Percentiles rank a stretch among this genome's conserved stretches.
These are phyloP conservation scores for Skeletonema marinoi DNA, from an alignment of 108 stramenopile genomes.

Conservation along the genomic window DNA sequence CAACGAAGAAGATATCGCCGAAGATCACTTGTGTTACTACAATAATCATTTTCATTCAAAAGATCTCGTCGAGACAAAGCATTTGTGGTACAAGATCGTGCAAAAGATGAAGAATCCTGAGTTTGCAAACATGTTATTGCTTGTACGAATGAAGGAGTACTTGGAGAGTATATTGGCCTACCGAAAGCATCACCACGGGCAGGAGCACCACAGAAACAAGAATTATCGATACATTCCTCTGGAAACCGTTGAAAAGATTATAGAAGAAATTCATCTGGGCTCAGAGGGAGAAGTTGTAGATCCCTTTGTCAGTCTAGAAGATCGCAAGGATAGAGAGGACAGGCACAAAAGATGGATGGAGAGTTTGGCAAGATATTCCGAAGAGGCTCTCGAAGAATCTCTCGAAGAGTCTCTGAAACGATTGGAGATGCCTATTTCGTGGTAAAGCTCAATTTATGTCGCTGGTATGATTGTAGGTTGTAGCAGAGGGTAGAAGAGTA, in stretches of 20 bases:
- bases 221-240: slow-evolving; percentile 54
- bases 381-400: neutral
- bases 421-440: slow-evolving; percentile 1
- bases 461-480: too few relatives aligned
- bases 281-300: slow-evolving; percentile 76
- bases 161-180: slow-evolving; percentile 66
- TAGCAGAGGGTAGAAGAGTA: too few relatives aligned
- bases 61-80: slow-evolving; percentile 70
- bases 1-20: slow-evolving; percentile 39
- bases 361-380: neutral
- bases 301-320: slow-evolving; percentile 73
- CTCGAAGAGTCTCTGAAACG: neutral
- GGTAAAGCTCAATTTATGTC: neutral
- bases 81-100: slow-evolving; percentile 72
- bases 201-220: slow-evolving; percentile 10
- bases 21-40: slow-evolving; percentile 34
- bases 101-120: slow-evolving; percentile 74
- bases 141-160: slow-evolving; percentile 71
- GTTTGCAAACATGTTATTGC: slow-evolving; percentile 78
- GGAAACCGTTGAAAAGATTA: slow-evolving; percentile 62
- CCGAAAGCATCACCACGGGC: slow-evolving; percentile 41
- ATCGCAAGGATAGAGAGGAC: slow-evolving; percentile 65
- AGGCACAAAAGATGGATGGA: slow-evolving; percentile 66
- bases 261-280: slow-evolving; percentile 80
- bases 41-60: slow-evolving; percentile 14